These are phyloP conservation scores for Phytophthora pluvialis DNA, from an alignment of 352 stramenopile genomes.

Conservation along the genomic window DNA sequence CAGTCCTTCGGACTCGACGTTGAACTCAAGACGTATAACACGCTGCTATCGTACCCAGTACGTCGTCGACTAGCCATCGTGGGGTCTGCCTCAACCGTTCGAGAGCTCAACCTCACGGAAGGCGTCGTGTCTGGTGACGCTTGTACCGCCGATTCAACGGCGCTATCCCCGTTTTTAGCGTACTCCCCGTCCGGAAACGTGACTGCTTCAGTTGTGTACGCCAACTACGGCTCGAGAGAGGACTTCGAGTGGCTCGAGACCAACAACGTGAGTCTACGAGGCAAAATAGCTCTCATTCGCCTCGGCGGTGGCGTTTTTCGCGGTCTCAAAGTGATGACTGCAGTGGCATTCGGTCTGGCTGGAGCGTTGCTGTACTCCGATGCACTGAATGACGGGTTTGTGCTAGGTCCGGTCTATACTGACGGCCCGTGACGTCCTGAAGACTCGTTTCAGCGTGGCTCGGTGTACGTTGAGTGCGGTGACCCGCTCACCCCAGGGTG, in stretches of 20 bases:
- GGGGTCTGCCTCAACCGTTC: conserved; percentile 30
- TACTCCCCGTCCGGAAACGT: conserved; percentile 85
- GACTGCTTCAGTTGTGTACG: conserved; percentile 82
- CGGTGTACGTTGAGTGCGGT: conserved; percentile 68
- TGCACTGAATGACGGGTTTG: conserved; percentile 84
- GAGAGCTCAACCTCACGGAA: conserved; percentile 68
- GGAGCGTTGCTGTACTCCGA: conserved; percentile 92
- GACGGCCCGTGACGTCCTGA: conserved; percentile 60
- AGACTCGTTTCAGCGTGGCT: conserved; percentile 87
- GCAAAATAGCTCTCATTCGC: conserved; percentile 85
- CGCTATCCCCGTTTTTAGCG: conserved; percentile 77
- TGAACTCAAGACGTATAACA: conserved; percentile 68
- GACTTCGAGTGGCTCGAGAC: conserved; percentile 85
- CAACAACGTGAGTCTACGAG: conserved; percentile 71
- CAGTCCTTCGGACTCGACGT: conserved; percentile 65
- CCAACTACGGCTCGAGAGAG: conserved; percentile 76
- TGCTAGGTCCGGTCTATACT: conserved; percentile 47
- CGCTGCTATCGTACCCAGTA: conserved; percentile 73
- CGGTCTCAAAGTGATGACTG: conserved; percentile 86
- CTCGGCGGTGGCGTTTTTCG: conserved; percentile 79
- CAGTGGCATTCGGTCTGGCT: conserved; percentile 74
- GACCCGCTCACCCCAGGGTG: conserved; percentile 71
- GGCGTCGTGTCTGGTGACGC: conserved; percentile 63
- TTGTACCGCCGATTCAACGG: conserved; percentile 60
- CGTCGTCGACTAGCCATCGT: conserved; percentile 53